Percentiles rank a stretch among this genome's conserved stretches.
Conservation (phyloP, 179 eudicot genomes). For the Spergularia azorica region DNA sequence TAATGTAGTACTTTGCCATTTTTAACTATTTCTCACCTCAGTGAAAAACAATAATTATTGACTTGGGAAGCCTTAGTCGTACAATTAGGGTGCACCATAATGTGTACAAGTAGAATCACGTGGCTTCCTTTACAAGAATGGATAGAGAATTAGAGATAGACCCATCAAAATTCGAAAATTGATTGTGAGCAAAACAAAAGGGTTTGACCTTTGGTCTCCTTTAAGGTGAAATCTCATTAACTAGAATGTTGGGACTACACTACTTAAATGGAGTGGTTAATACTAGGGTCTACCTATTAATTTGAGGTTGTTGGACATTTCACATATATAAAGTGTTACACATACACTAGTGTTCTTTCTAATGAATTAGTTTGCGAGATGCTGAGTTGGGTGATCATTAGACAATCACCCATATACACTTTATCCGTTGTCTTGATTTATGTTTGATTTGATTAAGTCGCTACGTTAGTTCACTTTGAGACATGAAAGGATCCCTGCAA, state of each 20-base stretch:
- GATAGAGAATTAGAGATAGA: background rate
- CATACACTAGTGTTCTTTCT: too few species aligned
- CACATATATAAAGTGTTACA: background rate
- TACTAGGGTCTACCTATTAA: background rate
- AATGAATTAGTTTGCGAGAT: too few species aligned
- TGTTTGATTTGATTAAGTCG: too few species aligned
- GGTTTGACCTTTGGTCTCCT: background rate
- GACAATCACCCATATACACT: too few species aligned
- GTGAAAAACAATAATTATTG: background rate
- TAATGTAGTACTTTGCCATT: background rate
- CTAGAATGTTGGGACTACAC: too few species aligned
- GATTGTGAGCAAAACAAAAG: background rate
- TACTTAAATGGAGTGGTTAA: background rate
- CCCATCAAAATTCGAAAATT: conserved; percentile 6
- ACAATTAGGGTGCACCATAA: conserved; percentile 7
- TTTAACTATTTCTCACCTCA: background rate
- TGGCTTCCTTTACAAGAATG: conserved; percentile 22
- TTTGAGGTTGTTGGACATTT: background rate
- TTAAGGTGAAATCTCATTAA: background rate
- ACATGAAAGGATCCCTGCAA: too few species aligned
- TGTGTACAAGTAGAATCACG: conserved; percentile 20
- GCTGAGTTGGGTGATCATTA: too few species aligned
- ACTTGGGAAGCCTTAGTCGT: background rate
- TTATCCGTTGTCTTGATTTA: too few species aligned
- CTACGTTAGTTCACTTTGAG: too few species aligned